These are phyloP conservation scores for Fistulifera pelliculosa DNA, from an alignment of 108 stramenopile genomes.

Conservation along the genomic window DNA sequence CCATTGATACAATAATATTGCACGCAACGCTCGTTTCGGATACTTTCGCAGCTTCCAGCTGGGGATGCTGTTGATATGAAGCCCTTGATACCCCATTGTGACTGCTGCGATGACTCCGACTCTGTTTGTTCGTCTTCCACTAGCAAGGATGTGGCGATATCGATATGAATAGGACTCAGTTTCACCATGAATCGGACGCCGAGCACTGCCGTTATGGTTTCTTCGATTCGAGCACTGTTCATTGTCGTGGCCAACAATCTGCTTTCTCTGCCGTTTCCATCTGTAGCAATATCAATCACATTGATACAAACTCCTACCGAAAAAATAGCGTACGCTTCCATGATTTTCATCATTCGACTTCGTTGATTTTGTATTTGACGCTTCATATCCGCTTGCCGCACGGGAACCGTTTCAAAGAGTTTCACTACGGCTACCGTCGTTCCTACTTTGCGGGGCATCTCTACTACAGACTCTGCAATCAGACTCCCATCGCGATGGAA, in stretches of 20 bases:
- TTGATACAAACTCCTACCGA: slow-evolving; percentile 58
- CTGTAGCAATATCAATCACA: slow-evolving; percentile 45
- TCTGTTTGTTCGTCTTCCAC: background rate
- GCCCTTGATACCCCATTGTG: slow-evolving; percentile 52
- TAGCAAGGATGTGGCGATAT: slow-evolving; percentile 22
- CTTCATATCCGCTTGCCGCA: slow-evolving; percentile 62
- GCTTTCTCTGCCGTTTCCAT: slow-evolving; percentile 24
- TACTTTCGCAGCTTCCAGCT: slow-evolving; percentile 7
- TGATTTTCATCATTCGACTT: slow-evolving; percentile 50
- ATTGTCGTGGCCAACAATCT: slow-evolving; percentile 41
- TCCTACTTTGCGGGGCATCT: slow-evolving; percentile 53
- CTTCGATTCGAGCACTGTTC: slow-evolving; percentile 30
- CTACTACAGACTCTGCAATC: slow-evolving; percentile 10
- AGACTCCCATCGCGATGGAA: slow-evolving; percentile 45
- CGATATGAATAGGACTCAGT: slow-evolving; percentile 30
- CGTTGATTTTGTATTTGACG: slow-evolving; percentile 62
- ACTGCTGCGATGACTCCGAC: background rate
- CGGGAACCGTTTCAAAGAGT: slow-evolving; percentile 74
- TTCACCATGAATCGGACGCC: slow-evolving; percentile 52
- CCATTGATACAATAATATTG: slow-evolving; percentile 93
- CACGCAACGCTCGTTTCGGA: slow-evolving; percentile 41
- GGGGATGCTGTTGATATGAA: slow-evolving; percentile 73
- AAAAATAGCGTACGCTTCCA: slow-evolving; percentile 78
- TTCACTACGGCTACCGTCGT: slow-evolving; percentile 80
- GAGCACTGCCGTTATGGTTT: slow-evolving; percentile 51